phyloP scores from a whole-genome alignment of 2,329 filamentous ascomycete genomes.

The Botryotinia narcissicola region DNA sequence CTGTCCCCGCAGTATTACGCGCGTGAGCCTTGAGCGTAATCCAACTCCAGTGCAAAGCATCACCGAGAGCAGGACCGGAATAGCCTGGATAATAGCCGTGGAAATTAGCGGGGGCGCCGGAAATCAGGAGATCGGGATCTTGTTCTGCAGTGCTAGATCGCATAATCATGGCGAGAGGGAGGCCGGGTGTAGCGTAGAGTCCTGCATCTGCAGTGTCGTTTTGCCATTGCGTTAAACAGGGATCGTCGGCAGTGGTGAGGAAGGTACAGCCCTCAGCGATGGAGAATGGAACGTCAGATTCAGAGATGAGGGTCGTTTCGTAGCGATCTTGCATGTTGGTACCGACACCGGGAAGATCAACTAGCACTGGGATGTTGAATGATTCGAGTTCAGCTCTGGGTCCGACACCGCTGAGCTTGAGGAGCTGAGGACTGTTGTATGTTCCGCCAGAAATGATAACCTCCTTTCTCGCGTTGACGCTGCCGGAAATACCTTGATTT shows the following conservation, averaged over 20 bases:
- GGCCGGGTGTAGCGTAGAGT: slow-evolving; percentile 49
- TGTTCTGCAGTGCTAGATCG: slow-evolving; percentile 13
- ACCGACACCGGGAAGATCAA: slow-evolving; percentile 60
- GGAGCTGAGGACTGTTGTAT: slow-evolving; percentile 47
- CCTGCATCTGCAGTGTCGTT: slow-evolving; percentile 19
- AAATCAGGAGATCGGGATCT: slow-evolving; percentile 26
- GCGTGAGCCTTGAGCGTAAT: slow-evolving; percentile 54
- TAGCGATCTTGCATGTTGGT: slow-evolving; percentile 55
- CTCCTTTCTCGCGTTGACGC: slow-evolving; percentile 35
- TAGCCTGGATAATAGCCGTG: slow-evolving; percentile 39
- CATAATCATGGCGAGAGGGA: slow-evolving; percentile 37
- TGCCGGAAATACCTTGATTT: slow-evolving; percentile 25
- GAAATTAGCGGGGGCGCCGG: slow-evolving; percentile 24
- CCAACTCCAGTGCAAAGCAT: slow-evolving; percentile 29
- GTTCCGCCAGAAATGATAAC: slow-evolving; percentile 50
- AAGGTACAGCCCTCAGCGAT: slow-evolving; percentile 40
- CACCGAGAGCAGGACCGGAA: slow-evolving; percentile 44
- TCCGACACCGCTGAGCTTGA: slow-evolving; percentile 48
- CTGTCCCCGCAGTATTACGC: slow-evolving; percentile 58
- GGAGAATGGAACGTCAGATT: slow-evolving; percentile 42
- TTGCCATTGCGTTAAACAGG: slow-evolving; percentile 39
- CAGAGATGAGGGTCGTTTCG: slow-evolving; percentile 48
- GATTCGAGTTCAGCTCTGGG: slow-evolving; percentile 41
- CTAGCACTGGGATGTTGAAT: slow-evolving; percentile 51
- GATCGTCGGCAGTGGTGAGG: slow-evolving; percentile 39